A percentile compares a stretch with the other conserved stretches of the same genome.
phyloP scores from a whole-genome alignment of 164 flowering plant genomes.

The Stephania yunnanensis region DNA sequence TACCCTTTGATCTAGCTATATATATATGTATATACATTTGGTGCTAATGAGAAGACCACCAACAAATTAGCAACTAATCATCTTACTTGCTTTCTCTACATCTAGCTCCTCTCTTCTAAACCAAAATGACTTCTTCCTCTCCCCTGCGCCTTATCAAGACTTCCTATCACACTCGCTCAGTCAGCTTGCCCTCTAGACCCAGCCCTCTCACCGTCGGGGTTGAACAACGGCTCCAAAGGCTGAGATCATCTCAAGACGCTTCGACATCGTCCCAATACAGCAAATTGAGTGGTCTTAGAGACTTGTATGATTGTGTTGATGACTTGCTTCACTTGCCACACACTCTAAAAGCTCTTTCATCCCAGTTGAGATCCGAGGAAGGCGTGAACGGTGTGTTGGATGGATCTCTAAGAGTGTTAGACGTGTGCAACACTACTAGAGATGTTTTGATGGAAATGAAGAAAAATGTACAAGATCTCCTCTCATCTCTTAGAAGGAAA shows the following conservation, averaged over 20 bases:
- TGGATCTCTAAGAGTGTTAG: conserved; percentile 18
- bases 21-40: background rate
- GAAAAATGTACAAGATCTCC: conserved; percentile 14
- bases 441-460: conserved; percentile 13
- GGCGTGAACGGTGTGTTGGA: conserved; percentile 11
- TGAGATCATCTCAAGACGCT: conserved; percentile 13
- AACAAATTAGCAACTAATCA: background rate
- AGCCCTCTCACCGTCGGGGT: conserved; percentile 11
- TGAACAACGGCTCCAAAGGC: conserved; percentile 9
- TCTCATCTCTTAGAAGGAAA: conserved; percentile 11
- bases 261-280: conserved; percentile 4
- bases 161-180: conserved; percentile 15
- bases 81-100: background rate
- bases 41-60: background rate
- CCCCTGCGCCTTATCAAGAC: background rate
- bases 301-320: conserved; percentile 11
- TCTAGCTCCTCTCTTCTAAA: background rate
- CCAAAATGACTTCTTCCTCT: conserved; percentile 1
- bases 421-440: conserved; percentile 12
- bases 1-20: no score
- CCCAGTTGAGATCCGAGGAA: background rate
- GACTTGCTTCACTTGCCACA: conserved; percentile 15
- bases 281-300: conserved; percentile 9
- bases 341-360: conserved; percentile 8
- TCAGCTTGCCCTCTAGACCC: conserved; percentile 19